phyloP scores from a whole-genome alignment of 768 basidiomycete species.

The Coprinopsis cinerea region DNA sequence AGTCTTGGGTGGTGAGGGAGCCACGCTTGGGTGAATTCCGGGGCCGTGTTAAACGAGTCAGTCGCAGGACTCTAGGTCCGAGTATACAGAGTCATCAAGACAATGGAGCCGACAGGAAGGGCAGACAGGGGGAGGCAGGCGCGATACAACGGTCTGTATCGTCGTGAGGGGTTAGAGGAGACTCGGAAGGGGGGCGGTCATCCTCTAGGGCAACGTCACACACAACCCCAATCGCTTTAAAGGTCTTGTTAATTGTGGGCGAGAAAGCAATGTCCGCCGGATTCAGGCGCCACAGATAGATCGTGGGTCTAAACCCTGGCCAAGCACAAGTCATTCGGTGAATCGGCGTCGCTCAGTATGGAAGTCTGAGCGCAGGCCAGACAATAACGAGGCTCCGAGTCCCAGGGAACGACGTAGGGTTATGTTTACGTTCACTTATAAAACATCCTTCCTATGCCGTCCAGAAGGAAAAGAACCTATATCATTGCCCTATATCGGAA shows the following conservation, averaged over 20 bases:
- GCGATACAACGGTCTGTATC: neutral
- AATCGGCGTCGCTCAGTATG: too few relatives aligned
- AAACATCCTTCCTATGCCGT: too few relatives aligned
- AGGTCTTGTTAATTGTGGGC: slow-evolving; percentile 8
- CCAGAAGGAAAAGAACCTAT: too few relatives aligned
- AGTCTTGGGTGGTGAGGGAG: neutral
- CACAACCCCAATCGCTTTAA: neutral
- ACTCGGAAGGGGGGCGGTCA: neutral
- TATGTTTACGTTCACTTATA: too few relatives aligned
- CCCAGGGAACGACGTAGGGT: too few relatives aligned
- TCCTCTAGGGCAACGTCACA: neutral
- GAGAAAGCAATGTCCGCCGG: slow-evolving; percentile 1
- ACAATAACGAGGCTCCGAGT: too few relatives aligned
- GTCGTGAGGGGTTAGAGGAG: neutral
- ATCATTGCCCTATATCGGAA: too few relatives aligned
- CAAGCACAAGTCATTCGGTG: neutral
- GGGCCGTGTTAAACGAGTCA: neutral
- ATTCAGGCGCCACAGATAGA: too few relatives aligned
- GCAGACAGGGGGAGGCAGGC: neutral
- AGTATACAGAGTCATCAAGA: slow-evolving; percentile 1
- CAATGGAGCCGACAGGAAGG: neutral
- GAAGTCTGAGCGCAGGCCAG: too few relatives aligned
- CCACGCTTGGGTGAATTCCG: neutral
- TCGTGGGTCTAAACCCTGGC: too few relatives aligned
- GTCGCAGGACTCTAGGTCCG: slow-evolving; percentile 5